phyloP scores from a whole-genome alignment of 305 asterid species.

The Andrographis paniculata region DNA sequence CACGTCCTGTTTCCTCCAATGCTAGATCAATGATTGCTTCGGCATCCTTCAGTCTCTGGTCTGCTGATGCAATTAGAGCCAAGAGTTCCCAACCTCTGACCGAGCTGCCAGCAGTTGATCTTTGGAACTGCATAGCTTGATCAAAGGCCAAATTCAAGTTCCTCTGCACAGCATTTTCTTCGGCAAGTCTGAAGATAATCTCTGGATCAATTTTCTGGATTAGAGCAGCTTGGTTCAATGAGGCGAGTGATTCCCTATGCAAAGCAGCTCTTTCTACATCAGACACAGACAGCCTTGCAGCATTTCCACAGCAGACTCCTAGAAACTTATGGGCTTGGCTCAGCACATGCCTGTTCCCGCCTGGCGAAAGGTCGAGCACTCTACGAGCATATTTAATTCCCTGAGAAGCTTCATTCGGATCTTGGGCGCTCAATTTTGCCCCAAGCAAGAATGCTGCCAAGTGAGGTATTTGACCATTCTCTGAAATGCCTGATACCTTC shows the following conservation, averaged over 20 bases:
- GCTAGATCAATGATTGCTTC: conserved; percentile 73
- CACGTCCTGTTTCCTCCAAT: conserved; percentile 52
- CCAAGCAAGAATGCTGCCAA: conserved; percentile 62
- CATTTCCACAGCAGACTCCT: conserved; percentile 74
- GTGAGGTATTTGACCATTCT: conserved; percentile 37
- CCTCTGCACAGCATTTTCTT: conserved; percentile 67
- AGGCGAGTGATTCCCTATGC: conserved; percentile 43
- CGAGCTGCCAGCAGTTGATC: conserved; percentile 45
- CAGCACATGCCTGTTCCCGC: conserved; percentile 37
- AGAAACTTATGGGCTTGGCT: conserved; percentile 61
- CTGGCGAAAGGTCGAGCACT: conserved; percentile 25
- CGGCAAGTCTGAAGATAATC: conserved; percentile 41
- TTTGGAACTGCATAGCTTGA: conserved; percentile 42
- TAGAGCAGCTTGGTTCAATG: conserved; percentile 30
- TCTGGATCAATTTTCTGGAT: conserved; percentile 47
- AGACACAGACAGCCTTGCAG: conserved; percentile 49
- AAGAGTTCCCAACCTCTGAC: conserved; percentile 62
- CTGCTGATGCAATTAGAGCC: conserved; percentile 73
- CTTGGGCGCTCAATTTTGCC: conserved; percentile 65
- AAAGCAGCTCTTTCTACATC: conserved; percentile 49
- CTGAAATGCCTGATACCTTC: conserved; percentile 52
- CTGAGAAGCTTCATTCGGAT: conserved; percentile 33
- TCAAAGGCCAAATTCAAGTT: conserved; percentile 56
- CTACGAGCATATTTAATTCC: conserved; percentile 54
- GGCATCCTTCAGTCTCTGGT: conserved; percentile 61